Evolutionary conservation across 139 green algal species (phyloP), one percentile per base, ranked within the genome.

Genomic region (Spirogloea muscicola): DNA sequence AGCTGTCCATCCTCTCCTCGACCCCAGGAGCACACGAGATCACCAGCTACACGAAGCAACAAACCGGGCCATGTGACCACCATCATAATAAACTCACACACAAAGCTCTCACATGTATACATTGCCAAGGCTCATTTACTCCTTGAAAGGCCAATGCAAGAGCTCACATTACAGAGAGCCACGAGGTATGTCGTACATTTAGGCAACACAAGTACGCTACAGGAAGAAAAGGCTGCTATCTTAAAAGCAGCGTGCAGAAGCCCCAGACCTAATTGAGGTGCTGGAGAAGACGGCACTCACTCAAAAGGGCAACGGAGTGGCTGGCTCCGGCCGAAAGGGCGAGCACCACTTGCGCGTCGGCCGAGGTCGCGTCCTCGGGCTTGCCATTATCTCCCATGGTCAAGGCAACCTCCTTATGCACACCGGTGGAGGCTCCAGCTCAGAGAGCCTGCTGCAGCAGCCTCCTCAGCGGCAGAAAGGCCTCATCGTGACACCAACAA

Each of bases 1-100:
- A 89, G 49, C 71, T 90, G 82, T 5, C 91, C 92, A 68, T 97
- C 92, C 44, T 97, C 92, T 3, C 91, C 92, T 10, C 88, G 68
- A 1, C 92, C 92, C 86, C 86, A 96, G 0, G 76, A 78, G 18
- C 39, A 62, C n/a, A 82, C 68, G 6, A 77, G 25, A 40, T 73
- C 62, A 58, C 66, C 36, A 6, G 64, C 69, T 77, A 57, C 69
- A 69, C 7, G 34, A 16, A 64, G 13, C n/a, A n/a, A n/a, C n/a
- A n/a, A n/a, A n/a, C n/a, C n/a, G n/a, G n/a, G n/a, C n/a, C n/a
- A n/a, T n/a, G n/a, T n/a, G n/a, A n/a, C n/a, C n/a, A n/a, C n/a
- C n/a, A n/a, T n/a, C n/a, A n/a, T n/a, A n/a, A n/a, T n/a, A n/a
- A n/a, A n/a, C n/a, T n/a, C n/a, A n/a, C n/a, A n/a, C n/a, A n/a